These are phyloP conservation scores for Calvatia gigantea DNA, from an alignment of 768 basidiomycete genomes.

Conservation along the genomic window DNA sequence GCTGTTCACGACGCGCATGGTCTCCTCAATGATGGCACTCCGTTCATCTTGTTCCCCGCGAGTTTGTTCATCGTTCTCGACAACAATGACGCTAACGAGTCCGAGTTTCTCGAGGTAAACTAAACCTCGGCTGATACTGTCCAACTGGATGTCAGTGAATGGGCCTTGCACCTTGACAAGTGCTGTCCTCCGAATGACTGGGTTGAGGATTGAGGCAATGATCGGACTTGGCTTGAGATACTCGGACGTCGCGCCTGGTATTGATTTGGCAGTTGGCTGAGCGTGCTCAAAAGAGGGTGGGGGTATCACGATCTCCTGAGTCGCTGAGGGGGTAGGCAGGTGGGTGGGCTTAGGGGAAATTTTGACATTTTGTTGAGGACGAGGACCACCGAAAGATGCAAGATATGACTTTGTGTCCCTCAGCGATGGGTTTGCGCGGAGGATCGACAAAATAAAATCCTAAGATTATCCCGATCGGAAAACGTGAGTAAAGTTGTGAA, in stretches of 20 bases:
- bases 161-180: slow-evolving; percentile 97
- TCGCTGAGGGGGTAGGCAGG: slow-evolving; percentile 20
- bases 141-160: slow-evolving; percentile 88
- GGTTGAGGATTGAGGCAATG: slow-evolving; percentile 77
- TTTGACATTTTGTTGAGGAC: slow-evolving; percentile 38
- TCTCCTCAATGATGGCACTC: slow-evolving; percentile 65
- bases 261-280: slow-evolving; percentile 26
- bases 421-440: slow-evolving; percentile 87
- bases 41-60: slow-evolving; percentile 72
- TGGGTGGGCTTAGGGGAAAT: slow-evolving; percentile 8
- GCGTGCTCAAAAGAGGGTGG: slow-evolving; percentile 23
- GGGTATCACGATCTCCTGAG: slow-evolving; percentile 23
- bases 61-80: slow-evolving; percentile 79
- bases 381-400: slow-evolving; percentile 73
- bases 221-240: slow-evolving; percentile 48
- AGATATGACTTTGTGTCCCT: slow-evolving; percentile 90
- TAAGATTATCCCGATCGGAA: slow-evolving; percentile 27
- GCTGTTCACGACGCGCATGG: slow-evolving; percentile 76
- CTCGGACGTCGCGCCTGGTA: slow-evolving; percentile 28
- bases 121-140: slow-evolving; percentile 90
- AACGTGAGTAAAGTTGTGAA: slow-evolving; percentile 8
- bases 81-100: slow-evolving; percentile 90
- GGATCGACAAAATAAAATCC: slow-evolving; percentile 96
- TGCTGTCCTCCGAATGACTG: slow-evolving; percentile 80
- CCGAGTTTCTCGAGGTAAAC: slow-evolving; percentile 96